Evolutionary conservation across 495 filamentous ascomycete genomes (phyloP).

Genomic region (Oidiodendron maius): DNA sequence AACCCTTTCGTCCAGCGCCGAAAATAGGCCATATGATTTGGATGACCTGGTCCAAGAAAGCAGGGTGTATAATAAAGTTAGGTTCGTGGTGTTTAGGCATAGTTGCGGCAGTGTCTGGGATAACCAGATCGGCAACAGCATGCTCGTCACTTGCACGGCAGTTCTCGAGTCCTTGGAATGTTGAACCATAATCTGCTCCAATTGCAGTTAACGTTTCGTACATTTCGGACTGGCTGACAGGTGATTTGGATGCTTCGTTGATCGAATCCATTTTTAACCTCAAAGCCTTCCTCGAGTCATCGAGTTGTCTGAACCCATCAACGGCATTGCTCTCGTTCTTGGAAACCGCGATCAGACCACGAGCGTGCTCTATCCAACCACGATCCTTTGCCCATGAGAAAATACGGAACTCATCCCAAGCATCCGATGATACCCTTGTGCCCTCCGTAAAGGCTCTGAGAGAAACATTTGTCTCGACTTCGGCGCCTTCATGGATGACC

Average conservation of each 20-base stretch:
- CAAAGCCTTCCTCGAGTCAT: no score
- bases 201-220: no score
- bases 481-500: background rate
- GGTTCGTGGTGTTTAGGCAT: slow-evolving; percentile 37
- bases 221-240: no score
- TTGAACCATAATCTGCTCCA: slow-evolving; percentile 16
- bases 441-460: background rate
- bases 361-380: slow-evolving; percentile 1
- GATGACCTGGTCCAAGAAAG: slow-evolving; percentile 26
- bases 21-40: slow-evolving; percentile 33
- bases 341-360: background rate
- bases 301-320: no score
- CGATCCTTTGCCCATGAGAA: background rate
- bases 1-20: slow-evolving; percentile 31
- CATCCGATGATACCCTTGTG: background rate
- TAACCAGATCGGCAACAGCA: slow-evolving; percentile 7
- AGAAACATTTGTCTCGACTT: background rate
- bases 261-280: no score
- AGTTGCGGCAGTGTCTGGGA: slow-evolving; percentile 31
- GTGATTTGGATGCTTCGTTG: no score
- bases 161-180: slow-evolving; percentile 19
- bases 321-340: no score
- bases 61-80: slow-evolving; percentile 41
- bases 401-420: slow-evolving; percentile 2
- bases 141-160: slow-evolving; percentile 15